These are phyloP conservation scores for Ceratobasidium papillatum DNA, from an alignment of 1,284 basidiomycete species.

Conservation along the genomic window DNA sequence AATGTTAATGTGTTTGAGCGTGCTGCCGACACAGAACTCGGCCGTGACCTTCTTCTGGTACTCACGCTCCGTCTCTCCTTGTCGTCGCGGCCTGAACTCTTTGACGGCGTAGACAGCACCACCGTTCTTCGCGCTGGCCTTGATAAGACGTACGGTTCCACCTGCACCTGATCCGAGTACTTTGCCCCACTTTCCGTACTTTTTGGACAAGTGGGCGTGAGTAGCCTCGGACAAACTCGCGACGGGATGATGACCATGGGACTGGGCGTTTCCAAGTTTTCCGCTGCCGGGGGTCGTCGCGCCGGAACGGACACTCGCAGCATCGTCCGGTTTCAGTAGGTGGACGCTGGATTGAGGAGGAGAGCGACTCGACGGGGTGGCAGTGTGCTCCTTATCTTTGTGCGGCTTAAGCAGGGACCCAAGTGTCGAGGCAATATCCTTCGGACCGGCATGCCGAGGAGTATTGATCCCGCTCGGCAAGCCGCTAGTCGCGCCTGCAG, in stretches of 20 bases:
- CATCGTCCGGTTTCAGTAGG: conserved; percentile 47
- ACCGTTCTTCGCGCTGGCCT: conserved; percentile 80
- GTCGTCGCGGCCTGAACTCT: conserved; percentile 90
- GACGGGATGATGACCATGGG: conserved; percentile 47
- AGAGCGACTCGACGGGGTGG: conserved; percentile 45
- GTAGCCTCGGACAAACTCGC: conserved; percentile 78
- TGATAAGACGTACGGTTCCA: conserved; percentile 96
- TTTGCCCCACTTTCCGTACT: conserved; percentile 99
- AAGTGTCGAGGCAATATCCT: conserved; percentile 47
- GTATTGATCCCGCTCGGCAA: conserved; percentile 33
- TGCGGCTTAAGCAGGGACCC: conserved; percentile 52
- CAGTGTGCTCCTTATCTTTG: conserved; percentile 52
- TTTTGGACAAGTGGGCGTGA: conserved; percentile 93
- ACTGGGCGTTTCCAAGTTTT: conserved; percentile 41
- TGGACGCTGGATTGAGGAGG: conserved; percentile 46
- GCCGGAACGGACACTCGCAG: conserved; percentile 46
- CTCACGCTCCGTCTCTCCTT: conserved; percentile 92
- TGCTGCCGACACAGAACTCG: conserved; percentile 97
- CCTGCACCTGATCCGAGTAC: conserved; percentile 96
- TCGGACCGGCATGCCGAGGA: conserved; percentile 43
- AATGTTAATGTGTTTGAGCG: conserved; percentile 94
- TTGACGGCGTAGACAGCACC: conserved; percentile 94
- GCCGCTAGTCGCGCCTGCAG: conserved; percentile 33
- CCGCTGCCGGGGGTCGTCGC: conserved; percentile 41
- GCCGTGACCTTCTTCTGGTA: conserved; percentile 99